Evolutionary conservation across 768 basidiomycete species (phyloP), one percentile per base, ranked within the genome.

Genomic region (Psilocybe cyanescens): DNA sequence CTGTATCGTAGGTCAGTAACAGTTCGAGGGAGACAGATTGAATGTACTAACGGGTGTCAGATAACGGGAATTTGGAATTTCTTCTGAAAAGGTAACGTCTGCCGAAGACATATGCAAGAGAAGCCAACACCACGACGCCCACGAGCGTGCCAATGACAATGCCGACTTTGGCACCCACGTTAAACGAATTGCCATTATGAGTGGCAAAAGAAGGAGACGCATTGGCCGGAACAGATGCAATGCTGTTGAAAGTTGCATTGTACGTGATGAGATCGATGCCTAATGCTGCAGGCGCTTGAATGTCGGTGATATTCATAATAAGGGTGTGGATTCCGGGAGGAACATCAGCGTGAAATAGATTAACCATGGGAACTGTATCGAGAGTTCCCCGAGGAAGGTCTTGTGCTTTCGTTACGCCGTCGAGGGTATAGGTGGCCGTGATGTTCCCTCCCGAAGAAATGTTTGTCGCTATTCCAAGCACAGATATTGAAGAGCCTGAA

Each of bases 221-320:
- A 24, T 31, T 48, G 1, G 61, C 55, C n/a, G 57, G 52, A 0
- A 55, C 58, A 29, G 65, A 62, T 5, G 67, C 12, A 11, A 64
- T 58, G 47, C 66, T 71, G 17, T 69, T 53, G 53, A 70, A 72
- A 9, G 79, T 73, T 1, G 77, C 68, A 55, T 76, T 79, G 62
- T 79, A 81, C 3, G 74, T 59, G 41, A 81, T 67, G 53, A 78
- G 77, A 67, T 81, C 79, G 65, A 81, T 70, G 14, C 76, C 77
- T 35, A 79, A 56, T 2, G 74, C 68, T 56, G 73, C 68, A 14
- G 70, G 64, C 0, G 68, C 58, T 33, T 70, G 64, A 53, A 80
- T 72, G 9, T 76, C 69, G 24, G 75, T 78, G 48, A 80, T 63
- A 61, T 76, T 77, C 62, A 81, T 65, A 11, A 70, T 51, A 37